phyloP scores from a whole-genome alignment of 805 yeast species.

The Saccharomycopsis fibuligera region DNA sequence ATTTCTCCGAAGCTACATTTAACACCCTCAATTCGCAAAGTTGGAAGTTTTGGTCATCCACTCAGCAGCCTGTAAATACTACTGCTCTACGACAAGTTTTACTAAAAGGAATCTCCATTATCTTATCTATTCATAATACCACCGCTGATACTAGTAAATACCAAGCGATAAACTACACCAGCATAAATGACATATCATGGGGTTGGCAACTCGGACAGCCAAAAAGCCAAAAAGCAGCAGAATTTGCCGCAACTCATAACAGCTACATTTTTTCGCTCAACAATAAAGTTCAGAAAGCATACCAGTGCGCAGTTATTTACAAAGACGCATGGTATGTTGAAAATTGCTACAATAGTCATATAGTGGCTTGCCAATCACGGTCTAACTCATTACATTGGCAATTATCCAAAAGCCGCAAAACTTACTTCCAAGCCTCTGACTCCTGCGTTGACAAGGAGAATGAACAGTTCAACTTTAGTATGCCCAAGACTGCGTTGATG shows the following conservation, averaged over 20 bases:
- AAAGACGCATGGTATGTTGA: conserved; percentile 53
- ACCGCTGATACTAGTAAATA: too few species aligned
- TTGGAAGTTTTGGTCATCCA: conserved; percentile 10
- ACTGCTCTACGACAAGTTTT: conserved; percentile 1
- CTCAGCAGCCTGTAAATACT: neutral
- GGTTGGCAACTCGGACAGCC: conserved; percentile 16
- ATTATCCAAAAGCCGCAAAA: conserved; percentile 26
- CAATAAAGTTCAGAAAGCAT: conserved; percentile 6
- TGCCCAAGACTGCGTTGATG: conserved; percentile 47
- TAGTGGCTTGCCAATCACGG: conserved; percentile 49
- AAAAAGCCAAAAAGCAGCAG: neutral
- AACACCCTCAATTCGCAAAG: neutral
- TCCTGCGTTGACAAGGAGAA: conserved; percentile 34
- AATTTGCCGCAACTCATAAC: neutral
- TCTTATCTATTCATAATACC: neutral
- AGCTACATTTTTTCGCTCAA: neutral
- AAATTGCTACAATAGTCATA: conserved; percentile 53
- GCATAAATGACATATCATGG: conserved; percentile 11
- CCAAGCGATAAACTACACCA: conserved; percentile 2
- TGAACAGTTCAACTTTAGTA: conserved; percentile 34
- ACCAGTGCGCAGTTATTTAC: conserved; percentile 16
- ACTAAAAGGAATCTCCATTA: conserved; percentile 5
- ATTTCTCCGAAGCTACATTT: neutral
- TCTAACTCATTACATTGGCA: conserved; percentile 36
- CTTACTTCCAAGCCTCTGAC: conserved; percentile 41